These are phyloP conservation scores for Phytophthora palmivora DNA, from an alignment of 352 stramenopile species.

Conservation along the genomic window DNA sequence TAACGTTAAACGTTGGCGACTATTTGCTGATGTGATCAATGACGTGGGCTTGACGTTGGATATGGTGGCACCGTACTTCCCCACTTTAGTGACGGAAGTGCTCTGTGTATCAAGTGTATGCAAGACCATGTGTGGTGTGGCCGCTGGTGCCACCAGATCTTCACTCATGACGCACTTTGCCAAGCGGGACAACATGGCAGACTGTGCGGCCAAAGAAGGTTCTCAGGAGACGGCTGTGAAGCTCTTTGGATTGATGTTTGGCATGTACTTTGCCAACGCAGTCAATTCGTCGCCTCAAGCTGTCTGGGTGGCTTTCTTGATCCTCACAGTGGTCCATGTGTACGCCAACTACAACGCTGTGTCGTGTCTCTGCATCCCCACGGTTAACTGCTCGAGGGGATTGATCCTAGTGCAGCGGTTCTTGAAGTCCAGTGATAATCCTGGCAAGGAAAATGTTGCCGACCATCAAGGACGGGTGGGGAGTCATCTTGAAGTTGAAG, in stretches of 20 bases:
- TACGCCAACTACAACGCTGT: constrained; percentile 95
- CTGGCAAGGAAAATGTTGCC: constrained; percentile 34
- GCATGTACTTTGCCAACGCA: constrained; percentile 84
- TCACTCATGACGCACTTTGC: constrained; percentile 93
- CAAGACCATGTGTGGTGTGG: constrained; percentile 96
- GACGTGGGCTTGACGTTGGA: constrained; percentile 94
- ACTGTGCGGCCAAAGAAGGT: constrained; percentile 96
- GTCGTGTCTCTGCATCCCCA: constrained; percentile 88
- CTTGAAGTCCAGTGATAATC: constrained; percentile 22
- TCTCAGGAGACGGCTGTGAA: constrained; percentile 97
- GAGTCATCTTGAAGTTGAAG: constrained; percentile 20
- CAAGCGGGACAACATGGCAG: constrained; percentile 87
- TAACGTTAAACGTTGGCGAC: constrained; percentile 96
- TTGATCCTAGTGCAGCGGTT: constrained; percentile 68
- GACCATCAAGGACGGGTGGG: constrained; percentile 37
- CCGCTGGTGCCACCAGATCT: constrained; percentile 93
- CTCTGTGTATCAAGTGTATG: constrained; percentile 91
- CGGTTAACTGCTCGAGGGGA: constrained; percentile 83
- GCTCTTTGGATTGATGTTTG: constrained; percentile 92
- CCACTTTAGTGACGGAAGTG: constrained; percentile 68
- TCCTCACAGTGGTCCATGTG: constrained; percentile 94
- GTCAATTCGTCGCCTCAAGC: constrained; percentile 67
- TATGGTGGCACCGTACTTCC: constrained; percentile 81
- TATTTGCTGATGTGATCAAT: constrained; percentile 97
- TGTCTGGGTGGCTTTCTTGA: constrained; percentile 92